Base-by-base conservation (phyloP, 805 yeast species). In the Wickerhamomyces bisporus region DNA sequence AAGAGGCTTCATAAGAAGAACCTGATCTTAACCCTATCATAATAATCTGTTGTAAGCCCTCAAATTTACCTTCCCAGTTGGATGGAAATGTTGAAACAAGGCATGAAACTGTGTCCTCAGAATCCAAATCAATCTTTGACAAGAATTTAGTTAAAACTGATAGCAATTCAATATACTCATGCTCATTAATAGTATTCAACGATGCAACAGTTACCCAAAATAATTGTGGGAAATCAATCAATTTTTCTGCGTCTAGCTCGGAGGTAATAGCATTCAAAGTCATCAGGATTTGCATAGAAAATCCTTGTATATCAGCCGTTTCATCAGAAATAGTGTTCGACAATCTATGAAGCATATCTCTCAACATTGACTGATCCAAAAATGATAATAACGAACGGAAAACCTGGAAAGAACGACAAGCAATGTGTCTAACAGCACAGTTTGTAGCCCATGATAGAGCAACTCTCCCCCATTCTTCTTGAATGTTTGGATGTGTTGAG, bases 191-290 rank as follows among this genome's bases (percentile, higher is more conserved):
- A 0, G 97, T 86, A 41, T 81, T 81, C 45, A 93, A 64, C 48
- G 96, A 83, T 1, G 98, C 98, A 12, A 88, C 93, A 25, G 89
- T 77, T 0, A 89, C 82, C 99, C 99, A 93, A 56, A 91, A 93
- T 28, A 94, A 64, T 55, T 89, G 97, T 1, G 98, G 98, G 59
- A 82, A 87, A 46, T 86, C 84, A 39, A 86, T 81, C 43, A 93
- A 64, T 47, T 84, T 81, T 27, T 77, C 84, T 8, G 91, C 73
- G 48, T 81, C 85, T 32, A 88, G 63, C 52, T 87, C 95, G 0
- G 95, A 93, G 2, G 91, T 85, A 12, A 88, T 79, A 0, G 97
- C 95, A 63, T 91, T 88, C 50, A 93, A 61, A 0, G 98, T 91
- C 97, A 93, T 91, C 45, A 93, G 64, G 38, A 93, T 93, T 61